A percentile compares a stretch with the other conserved stretches of the same genome.
phyloP scores from a whole-genome alignment of 345 rosid species.

The Firmiana major region DNA sequence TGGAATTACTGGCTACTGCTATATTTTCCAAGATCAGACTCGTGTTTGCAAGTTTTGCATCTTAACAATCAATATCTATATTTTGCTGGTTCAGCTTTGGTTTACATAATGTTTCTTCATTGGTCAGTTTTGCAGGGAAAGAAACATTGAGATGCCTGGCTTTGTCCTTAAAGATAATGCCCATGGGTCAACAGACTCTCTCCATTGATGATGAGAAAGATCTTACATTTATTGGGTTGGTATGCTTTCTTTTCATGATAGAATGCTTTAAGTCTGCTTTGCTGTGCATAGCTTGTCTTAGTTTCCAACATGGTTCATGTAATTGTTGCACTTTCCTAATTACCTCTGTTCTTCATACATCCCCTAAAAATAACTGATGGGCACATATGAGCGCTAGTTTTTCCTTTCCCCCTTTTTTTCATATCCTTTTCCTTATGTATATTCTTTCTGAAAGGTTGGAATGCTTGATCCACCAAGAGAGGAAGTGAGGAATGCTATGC shows the following conservation, averaged over 20 bases:
- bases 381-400: not conserved
- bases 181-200: conserved; percentile 60
- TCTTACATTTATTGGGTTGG: conserved; percentile 97
- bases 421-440: not conserved
- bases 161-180: conserved; percentile 79
- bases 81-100: not conserved
- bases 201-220: conserved; percentile 85
- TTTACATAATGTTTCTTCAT: conserved; percentile 15
- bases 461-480: conserved; percentile 99
- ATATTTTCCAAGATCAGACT: not conserved
- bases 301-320: not conserved
- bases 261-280: not conserved
- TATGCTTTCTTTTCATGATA: conserved; percentile 59
- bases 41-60: not conserved
- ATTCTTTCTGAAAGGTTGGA: conserved; percentile 60
- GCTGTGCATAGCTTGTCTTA: not conserved
- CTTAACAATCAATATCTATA: not conserved
- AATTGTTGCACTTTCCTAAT: not conserved
- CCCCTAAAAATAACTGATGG: not conserved
- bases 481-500: conserved; percentile 95
- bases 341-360: not conserved
- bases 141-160: conserved; percentile 94
- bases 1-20: not conserved
- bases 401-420: not conserved
- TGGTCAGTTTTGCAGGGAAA: conserved; percentile 87